Evolutionary conservation across 2,329 filamentous ascomycete species (phyloP).

Genomic region (Samsoniella hepiali): DNA sequence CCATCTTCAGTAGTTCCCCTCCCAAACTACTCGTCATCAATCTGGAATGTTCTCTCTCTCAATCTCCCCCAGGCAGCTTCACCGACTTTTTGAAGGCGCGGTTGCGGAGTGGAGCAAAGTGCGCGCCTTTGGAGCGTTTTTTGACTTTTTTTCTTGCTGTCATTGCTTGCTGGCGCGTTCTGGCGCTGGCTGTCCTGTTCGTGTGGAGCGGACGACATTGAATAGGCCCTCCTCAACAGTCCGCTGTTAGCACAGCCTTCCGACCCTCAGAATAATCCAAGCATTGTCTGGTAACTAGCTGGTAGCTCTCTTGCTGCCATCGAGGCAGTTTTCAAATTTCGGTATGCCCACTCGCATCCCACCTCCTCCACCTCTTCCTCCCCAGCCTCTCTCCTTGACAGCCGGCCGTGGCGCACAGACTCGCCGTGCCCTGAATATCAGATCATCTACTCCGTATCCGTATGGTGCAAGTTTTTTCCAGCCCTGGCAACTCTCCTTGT

Average conservation of each 20-base stretch:
- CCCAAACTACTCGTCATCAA: background rate
- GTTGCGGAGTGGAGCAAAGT: conserved; percentile 26
- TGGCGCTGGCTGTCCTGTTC: background rate
- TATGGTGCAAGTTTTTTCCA: background rate
- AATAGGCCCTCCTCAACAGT: background rate
- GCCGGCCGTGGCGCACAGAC: background rate
- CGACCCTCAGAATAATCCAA: background rate
- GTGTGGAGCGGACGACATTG: background rate
- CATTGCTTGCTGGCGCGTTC: background rate
- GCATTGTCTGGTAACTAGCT: background rate
- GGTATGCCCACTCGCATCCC: background rate
- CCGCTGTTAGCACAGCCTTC: background rate
- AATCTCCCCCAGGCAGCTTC: conserved; percentile 21
- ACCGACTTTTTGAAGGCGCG: conserved; percentile 31
- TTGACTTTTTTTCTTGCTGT: background rate
- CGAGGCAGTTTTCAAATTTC: background rate
- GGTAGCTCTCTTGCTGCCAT: background rate
- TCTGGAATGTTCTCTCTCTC: conserved; percentile 15
- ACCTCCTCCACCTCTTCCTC: background rate
- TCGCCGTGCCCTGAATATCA: background rate
- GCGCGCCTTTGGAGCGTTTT: conserved; percentile 7
- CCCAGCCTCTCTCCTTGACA: background rate
- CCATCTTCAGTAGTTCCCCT: background rate
- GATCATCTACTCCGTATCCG: background rate
- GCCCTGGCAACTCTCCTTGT: background rate